Evolutionary conservation across 805 yeast species (phyloP).

Genomic region (Hanseniaspora lachancei): DNA sequence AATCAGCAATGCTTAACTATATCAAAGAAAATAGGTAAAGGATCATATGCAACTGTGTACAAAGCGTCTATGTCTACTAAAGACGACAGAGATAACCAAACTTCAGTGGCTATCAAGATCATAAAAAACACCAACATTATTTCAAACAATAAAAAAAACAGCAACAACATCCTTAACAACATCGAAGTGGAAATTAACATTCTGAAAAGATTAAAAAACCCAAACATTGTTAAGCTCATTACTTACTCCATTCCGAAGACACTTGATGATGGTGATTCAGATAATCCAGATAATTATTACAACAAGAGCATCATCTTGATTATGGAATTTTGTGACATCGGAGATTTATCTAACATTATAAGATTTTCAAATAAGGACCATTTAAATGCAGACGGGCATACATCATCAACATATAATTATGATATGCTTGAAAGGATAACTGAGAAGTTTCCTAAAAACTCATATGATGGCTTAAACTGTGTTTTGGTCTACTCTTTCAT

Average conservation of each 20-base stretch:
- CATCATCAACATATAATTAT: neutral
- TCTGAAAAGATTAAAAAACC: constrained; percentile 74
- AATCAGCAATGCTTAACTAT: constrained; percentile 10
- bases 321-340: constrained; percentile 94
- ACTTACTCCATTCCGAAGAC: constrained; percentile 37
- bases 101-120: constrained; percentile 4
- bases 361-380: constrained; percentile 56
- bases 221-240: constrained; percentile 76
- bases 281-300: constrained; percentile 29
- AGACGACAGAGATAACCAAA: neutral
- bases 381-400: constrained; percentile 29
- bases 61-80: constrained; percentile 38
- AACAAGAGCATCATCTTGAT: constrained; percentile 50
- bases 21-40: constrained; percentile 69
- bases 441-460: constrained; percentile 66
- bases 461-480: constrained; percentile 66
- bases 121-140: constrained; percentile 23
- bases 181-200: constrained; percentile 86
- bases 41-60: constrained; percentile 91
- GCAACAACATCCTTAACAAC: constrained; percentile 75
- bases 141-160: constrained; percentile 63
- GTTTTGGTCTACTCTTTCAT: constrained; percentile 69
- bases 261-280: constrained; percentile 43
- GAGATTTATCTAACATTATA: constrained; percentile 82
- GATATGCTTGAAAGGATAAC: constrained; percentile 54